phyloP scores from a whole-genome alignment of 106 monocot species.

The Posidonia australis region DNA sequence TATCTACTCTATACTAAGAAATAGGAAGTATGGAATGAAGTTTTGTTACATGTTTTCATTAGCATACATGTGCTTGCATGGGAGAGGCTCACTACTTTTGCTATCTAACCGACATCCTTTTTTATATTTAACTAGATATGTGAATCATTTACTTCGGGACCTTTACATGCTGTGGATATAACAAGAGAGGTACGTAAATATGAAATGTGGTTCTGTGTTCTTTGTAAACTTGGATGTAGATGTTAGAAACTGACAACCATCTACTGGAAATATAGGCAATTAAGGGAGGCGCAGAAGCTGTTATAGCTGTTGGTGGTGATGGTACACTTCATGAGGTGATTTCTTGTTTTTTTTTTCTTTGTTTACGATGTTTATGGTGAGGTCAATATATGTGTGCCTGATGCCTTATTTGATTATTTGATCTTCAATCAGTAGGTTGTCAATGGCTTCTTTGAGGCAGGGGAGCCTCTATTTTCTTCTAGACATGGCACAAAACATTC shows the following conservation, averaged over 20 bases:
- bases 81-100: neutral
- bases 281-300: constrained; percentile 84
- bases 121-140: constrained; percentile 34
- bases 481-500: constrained; percentile 27
- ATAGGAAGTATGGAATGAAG: neutral
- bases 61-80: neutral
- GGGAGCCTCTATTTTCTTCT: constrained; percentile 32
- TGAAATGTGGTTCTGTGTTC: constrained; percentile 10
- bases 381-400: neutral
- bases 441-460: constrained; percentile 86
- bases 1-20: neutral
- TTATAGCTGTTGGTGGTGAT: constrained; percentile 98
- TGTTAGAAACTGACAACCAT: neutral
- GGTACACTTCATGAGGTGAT: constrained; percentile 98
- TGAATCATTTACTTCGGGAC: constrained; percentile 80
- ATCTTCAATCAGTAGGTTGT: constrained; percentile 55
- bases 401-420: neutral
- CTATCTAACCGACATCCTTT: neutral
- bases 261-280: constrained; percentile 47
- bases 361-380: neutral
- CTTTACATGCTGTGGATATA: constrained; percentile 69
- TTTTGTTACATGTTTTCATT: neutral
- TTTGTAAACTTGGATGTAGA: neutral
- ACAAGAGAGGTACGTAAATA: constrained; percentile 79
- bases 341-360: constrained; percentile 1